Conservation (phyloP, 2,329 filamentous ascomycete species). For the Camptophora hylomeconis region DNA sequence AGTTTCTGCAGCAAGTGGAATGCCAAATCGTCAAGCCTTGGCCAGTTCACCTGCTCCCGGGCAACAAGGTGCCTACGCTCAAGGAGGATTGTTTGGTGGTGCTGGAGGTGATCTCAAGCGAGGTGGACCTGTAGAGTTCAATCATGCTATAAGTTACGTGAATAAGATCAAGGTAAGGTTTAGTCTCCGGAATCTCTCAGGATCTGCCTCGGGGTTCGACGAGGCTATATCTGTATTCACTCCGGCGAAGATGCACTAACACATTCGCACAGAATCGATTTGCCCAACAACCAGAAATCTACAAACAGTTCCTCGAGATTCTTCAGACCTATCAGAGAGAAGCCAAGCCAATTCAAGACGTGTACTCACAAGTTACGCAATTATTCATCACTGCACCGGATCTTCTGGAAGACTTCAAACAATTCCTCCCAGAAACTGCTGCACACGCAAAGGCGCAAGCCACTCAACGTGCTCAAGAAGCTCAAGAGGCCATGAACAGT, state of each 20-base stretch:
- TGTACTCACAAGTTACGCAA: constrained; percentile 91
- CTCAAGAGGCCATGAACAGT: constrained; percentile 54
- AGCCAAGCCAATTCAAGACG: constrained; percentile 95
- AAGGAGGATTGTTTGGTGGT: constrained; percentile 40
- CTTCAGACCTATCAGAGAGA: constrained; percentile 96
- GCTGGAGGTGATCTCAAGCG: constrained; percentile 55
- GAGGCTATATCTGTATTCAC: constrained; percentile 16
- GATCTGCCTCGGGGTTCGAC: too few relatives aligned
- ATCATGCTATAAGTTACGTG: constrained; percentile 97
- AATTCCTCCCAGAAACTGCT: constrained; percentile 87
- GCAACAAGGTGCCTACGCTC: constrained; percentile 8
- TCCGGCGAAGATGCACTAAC: constrained; percentile 5
- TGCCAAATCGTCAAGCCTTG: constrained; percentile 33
- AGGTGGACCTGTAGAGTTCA: constrained; percentile 91
- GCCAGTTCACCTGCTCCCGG: constrained; percentile 33
- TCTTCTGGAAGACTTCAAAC: constrained; percentile 94
- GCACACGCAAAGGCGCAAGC: constrained; percentile 52
- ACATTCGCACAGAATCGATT: constrained; percentile 67
- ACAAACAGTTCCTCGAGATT: constrained; percentile 98
- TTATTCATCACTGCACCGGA: constrained; percentile 90
- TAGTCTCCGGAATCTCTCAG: neutral
- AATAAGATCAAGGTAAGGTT: constrained; percentile 91
- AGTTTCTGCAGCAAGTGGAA: constrained; percentile 45
- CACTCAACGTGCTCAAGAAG: constrained; percentile 43
- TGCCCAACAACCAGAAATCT: constrained; percentile 90